A percentile compares a stretch with the other conserved stretches of the same genome.
These are phyloP conservation scores for Malassezia psittaci DNA, from an alignment of 1,284 basidiomycete species.

Conservation along the genomic window DNA sequence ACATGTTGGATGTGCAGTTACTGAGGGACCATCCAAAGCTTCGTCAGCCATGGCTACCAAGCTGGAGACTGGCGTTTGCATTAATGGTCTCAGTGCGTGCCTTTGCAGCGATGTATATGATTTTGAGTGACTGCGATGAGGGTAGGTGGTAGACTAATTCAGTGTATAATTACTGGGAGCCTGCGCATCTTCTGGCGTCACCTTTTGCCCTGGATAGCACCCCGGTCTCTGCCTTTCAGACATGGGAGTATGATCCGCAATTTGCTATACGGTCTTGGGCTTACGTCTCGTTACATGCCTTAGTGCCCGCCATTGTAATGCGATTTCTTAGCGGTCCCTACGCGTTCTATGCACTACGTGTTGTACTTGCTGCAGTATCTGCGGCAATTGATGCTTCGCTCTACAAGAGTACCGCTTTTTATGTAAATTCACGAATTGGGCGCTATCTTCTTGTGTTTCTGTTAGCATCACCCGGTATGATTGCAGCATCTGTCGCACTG, in stretches of 20 bases:
- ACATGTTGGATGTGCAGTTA: conserved; percentile 1
- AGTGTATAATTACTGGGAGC: conserved; percentile 92
- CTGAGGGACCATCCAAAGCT: conserved; percentile 14
- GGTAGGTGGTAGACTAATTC: conserved; percentile 8
- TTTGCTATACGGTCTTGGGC: conserved; percentile 89
- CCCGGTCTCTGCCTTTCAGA: conserved; percentile 62
- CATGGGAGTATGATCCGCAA: conserved; percentile 88
- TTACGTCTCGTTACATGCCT: conserved; percentile 59
- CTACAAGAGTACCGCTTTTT: conserved; percentile 68
- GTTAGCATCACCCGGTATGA: conserved; percentile 80
- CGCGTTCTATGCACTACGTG: conserved; percentile 77
- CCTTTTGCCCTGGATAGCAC: not conserved
- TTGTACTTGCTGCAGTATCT: conserved; percentile 65
- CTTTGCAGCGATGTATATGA: conserved; percentile 74
- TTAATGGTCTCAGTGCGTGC: conserved; percentile 4
- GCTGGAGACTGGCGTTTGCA: conserved; percentile 4
- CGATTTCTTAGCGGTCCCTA: conserved; percentile 54
- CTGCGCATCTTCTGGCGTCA: conserved; percentile 63
- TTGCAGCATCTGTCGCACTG: conserved; percentile 62
- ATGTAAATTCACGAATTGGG: conserved; percentile 76
- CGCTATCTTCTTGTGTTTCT: conserved; percentile 81
- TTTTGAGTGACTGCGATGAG: conserved; percentile 92
- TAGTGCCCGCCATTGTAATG: conserved; percentile 18
- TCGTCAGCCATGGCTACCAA: not conserved
- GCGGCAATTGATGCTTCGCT: conserved; percentile 72